Evolutionary conservation across 192 early-diverging fungal species (phyloP), one percentile per base, ranked within the genome.

Genomic region (Paraglomus occultum): DNA sequence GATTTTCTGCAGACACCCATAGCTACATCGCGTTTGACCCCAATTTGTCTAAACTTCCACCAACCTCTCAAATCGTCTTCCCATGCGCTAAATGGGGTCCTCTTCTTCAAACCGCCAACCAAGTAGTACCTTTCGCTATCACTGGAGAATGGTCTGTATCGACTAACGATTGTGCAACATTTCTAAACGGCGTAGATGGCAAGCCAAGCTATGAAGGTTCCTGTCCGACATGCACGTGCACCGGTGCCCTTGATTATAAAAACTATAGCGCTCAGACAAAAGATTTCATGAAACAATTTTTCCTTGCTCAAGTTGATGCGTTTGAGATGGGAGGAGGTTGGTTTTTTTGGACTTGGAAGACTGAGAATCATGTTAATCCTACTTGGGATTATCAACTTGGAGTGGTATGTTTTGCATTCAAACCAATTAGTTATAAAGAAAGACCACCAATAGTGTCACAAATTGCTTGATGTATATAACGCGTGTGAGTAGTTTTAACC

Each of bases 261-360:
- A 73, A 53, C 8, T 91, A 77, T 74, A 74, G 51, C 18, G 6
- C 50, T 6, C 72, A 75, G 6, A 85, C 84, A 59, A 82, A 81
- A 11, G 39, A 71, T 1, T 84, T 83, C 54, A 63, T 87, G 55
- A 66, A 59, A 8, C 71, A 65, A 38, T 88, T 86, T 69, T 80
- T 84, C 43, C 73, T 76, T 51, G 80, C 82, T 0, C 90, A 91
- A 52, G 52, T 89, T 67, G 84, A 88, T 72, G 76, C 90, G 0
- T 91, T 85, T 70, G 87, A 89, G 52, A 64, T 60, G 17, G 71
- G 83, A 4, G 67, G 77, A 31, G 89, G 87, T 0, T 90, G 89
- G 87, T 87, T 87, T 66, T 89, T 79, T 51, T 90, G 89, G 89
- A 89, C 85, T 73, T 90, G 87, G 72, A 87, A 86, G 53, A 87